Percentiles rank a stretch among this genome's conserved stretches.
Conservation (phyloP, 2,329 filamentous ascomycete species). For the Xenoacremonium recifei region DNA sequence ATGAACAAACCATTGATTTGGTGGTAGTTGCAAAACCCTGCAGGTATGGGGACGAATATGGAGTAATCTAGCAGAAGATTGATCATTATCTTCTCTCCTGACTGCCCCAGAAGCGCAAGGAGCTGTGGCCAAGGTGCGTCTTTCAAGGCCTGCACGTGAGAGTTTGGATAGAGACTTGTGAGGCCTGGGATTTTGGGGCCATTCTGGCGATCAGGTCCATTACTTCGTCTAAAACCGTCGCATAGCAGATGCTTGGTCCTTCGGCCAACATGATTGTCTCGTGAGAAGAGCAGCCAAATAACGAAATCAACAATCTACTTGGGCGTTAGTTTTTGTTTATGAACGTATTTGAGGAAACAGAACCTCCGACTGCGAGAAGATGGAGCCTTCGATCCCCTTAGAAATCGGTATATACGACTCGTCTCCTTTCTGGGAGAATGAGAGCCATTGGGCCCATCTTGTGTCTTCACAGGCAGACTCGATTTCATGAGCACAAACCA, state of each 20-base stretch:
- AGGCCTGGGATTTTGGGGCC: conserved; percentile 62
- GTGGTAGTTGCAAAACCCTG: conserved; percentile 63
- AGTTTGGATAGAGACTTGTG: conserved; percentile 63
- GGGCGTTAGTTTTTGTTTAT: conserved; percentile 13
- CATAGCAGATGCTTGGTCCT: conserved; percentile 75
- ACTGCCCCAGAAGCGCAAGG: conserved; percentile 69
- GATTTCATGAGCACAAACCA: conserved; percentile 56
- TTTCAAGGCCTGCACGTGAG: conserved; percentile 68
- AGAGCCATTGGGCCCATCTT: conserved; percentile 55
- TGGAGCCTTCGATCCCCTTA: conserved; percentile 40
- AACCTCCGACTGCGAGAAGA: conserved; percentile 65
- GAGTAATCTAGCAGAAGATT: conserved; percentile 75
- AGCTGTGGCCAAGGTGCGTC: conserved; percentile 71
- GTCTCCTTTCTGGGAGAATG: conserved; percentile 62
- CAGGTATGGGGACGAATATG: conserved; percentile 65
- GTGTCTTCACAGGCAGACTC: conserved; percentile 34
- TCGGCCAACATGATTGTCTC: conserved; percentile 40
- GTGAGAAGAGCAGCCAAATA: conserved; percentile 74
- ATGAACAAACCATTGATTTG: conserved; percentile 68
- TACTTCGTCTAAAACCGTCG: conserved; percentile 69
- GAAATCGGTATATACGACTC: conserved; percentile 56
- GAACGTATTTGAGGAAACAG: conserved; percentile 2
- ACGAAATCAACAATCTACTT: conserved; percentile 71
- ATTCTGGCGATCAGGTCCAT: conserved; percentile 26
- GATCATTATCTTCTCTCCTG: conserved; percentile 75